Conservation (phyloP, 2,329 filamentous ascomycete genomes). For the Sphaerulina vaccinii region DNA sequence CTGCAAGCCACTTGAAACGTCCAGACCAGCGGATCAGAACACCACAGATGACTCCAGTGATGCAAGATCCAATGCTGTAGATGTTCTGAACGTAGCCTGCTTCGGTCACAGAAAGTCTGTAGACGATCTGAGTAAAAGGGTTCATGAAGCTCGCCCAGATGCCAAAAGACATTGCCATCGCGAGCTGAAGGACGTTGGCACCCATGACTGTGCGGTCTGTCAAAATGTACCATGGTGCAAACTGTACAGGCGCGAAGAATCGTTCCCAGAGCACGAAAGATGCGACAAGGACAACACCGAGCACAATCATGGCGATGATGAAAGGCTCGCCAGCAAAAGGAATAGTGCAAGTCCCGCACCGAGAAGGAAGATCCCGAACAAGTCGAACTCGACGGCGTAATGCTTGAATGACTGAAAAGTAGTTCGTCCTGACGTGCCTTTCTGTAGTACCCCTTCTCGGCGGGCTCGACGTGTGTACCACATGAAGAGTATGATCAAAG, state of each 20-base stretch:
- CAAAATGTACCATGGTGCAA: constrained; percentile 49
- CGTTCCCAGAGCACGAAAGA: constrained; percentile 43
- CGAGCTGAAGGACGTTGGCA: constrained; percentile 50
- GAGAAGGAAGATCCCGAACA: constrained; percentile 52
- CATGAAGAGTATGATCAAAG: constrained; percentile 1
- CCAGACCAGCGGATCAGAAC: constrained; percentile 36
- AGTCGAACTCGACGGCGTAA: constrained; percentile 8
- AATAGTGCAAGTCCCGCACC: constrained; percentile 59
- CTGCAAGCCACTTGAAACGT: constrained; percentile 36
- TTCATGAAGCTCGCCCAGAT: constrained; percentile 44
- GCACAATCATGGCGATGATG: constrained; percentile 44
- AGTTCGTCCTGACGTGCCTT: constrained; percentile 1
- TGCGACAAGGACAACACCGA: constrained; percentile 40
- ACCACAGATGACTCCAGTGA: constrained; percentile 32
- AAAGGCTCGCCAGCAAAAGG: constrained; percentile 49
- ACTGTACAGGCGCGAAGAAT: constrained; percentile 41
- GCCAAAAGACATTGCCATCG: constrained; percentile 32
- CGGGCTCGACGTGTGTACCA: constrained; percentile 2
- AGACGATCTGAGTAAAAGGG: constrained; percentile 43
- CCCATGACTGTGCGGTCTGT: constrained; percentile 53
- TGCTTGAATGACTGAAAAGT: constrained; percentile 1
- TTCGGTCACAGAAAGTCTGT: constrained; percentile 32
- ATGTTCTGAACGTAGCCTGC: constrained; percentile 42
- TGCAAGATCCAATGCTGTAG: constrained; percentile 38
- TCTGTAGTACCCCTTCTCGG: not conserved